Base-by-base conservation (phyloP, 495 filamentous ascomycete genomes). In the Lepidopterella palustris region DNA sequence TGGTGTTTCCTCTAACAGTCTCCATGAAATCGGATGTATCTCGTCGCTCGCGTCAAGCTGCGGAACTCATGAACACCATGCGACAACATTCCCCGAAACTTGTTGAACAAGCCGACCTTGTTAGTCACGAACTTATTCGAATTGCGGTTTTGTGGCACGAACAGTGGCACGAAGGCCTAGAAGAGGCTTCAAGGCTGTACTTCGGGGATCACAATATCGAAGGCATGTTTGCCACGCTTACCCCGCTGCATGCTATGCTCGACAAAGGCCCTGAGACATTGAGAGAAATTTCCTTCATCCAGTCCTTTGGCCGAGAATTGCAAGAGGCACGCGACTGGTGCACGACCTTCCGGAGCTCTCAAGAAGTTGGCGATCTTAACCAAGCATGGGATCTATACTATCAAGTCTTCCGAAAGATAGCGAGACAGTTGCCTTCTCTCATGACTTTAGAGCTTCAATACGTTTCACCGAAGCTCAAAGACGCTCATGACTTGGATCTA, bases 361-460 rank as follows among this genome's bases (percentile, higher is more conserved):
- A 86, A 42, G 93, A 99, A 63, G 83, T 91, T 57, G 92, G 90
- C 48, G 95, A 99, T 68, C 79, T 99, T 48, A 97, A 96, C 70
- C 89, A 93, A 70, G 93, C 93, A 4, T 99, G 93, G 93, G 93
- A 99, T 73, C 79, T 99, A 5, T 99, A 99, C 71, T 97, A 99
- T 70, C 90, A 93, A 32, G 95, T 86, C 5, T 97, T 99, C 85
- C 85, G 90, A 32, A 90, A 93, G 64, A 97, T 99, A 71, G 87
- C 85, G n/a, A 80, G 90, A 52, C 93, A 99, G 69, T 79, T 97
- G 21, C 90, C 90, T 2, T 90, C 96, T 61, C 78, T 97, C 63
- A 92, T 88, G 49, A 88, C 84, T 45, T 78, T 99, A n/a, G 95
- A 97, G 69, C 78, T 99, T 31, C 88, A 92, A 68, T 97, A 97